Evolutionary conservation across 371 early-diverging fungal species (phyloP), one percentile per base, ranked within the genome.

Genomic region (Syncephalastrum sp.): DNA sequence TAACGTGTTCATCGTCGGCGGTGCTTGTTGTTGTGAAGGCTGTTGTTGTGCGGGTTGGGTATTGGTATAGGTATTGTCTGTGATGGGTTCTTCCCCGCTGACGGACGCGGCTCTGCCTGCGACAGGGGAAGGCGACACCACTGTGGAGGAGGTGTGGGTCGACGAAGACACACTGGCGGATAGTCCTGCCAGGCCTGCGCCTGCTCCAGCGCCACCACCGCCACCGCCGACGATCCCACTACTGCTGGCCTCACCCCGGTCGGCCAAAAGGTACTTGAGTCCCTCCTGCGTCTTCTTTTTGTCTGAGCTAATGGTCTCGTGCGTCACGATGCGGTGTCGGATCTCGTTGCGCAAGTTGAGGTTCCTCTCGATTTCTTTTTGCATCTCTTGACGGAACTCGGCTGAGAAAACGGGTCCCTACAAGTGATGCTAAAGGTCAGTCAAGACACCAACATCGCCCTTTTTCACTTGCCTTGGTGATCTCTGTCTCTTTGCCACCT

Each of bases 361-460:
- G 21, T 79, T 72, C 19, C 75, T 61, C 56, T 82, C 82, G 12
- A 82, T 78, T 54, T 78, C 78, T 57, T 79, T 77, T 63, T 79
- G 75, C 67, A 79, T 75, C 54, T 79, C 78, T 54, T 79, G 79
- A 52, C 77, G 68, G 42, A 78, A 76, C 56, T 82, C 82, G 23
- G 72, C 72, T 15, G 82, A 82, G 52, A 82, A 80, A 0, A 75
- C 75, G 19, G 82, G 62, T 1, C 82, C 82, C 68, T 77, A 59
- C 17, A 50, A 16, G n/a, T 16, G 29, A 53, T 10, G 21, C 21
- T 0, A 21, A 21, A 25, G 15, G 45, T 54, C 1, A 54, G 44
- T 14, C 12, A 6, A 16, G 15, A 17, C 6, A 38, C 1, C 53
- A 13, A 1, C 7, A 14, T 38, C 24, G 12, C 7, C 38, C 24